These are phyloP conservation scores for Rheum nobile DNA, from an alignment of 148 eudicot genomes.

Conservation along the genomic window DNA sequence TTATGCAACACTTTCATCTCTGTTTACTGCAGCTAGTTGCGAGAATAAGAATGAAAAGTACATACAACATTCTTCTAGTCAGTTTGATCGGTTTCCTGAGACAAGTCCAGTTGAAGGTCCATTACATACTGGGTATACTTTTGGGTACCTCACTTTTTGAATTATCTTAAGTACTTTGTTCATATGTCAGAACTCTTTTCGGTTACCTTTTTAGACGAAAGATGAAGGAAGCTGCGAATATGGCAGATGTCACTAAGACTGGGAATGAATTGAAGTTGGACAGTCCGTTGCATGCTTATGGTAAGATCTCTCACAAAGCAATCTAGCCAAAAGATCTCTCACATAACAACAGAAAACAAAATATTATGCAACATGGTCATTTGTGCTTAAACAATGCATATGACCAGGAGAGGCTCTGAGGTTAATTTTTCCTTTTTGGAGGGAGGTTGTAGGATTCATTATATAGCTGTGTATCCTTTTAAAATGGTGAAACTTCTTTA, in stretches of 20 bases:
- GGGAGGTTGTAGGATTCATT: not conserved
- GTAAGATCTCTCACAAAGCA: not conserved
- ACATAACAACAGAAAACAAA: not conserved
- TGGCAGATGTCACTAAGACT: slow-evolving; percentile 12
- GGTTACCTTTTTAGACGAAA: slow-evolving; percentile 30
- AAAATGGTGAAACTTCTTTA: not conserved
- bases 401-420: not conserved
- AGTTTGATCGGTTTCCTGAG: slow-evolving; percentile 15
- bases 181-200: slow-evolving; percentile 8
- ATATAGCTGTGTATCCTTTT: not conserved
- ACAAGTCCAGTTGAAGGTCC: slow-evolving; percentile 19
- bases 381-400: not conserved
- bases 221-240: slow-evolving; percentile 18
- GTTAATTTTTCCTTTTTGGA: not conserved
- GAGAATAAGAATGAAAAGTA: slow-evolving; percentile 18
- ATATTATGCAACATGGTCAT: not conserved
- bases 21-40: slow-evolving; percentile 27
- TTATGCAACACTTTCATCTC: not conserved
- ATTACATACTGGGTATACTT: slow-evolving; percentile 28
- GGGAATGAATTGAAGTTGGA: slow-evolving; percentile 12
- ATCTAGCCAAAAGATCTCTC: not conserved
- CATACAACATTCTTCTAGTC: slow-evolving; percentile 13
- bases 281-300: not conserved
- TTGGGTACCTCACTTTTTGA: slow-evolving; percentile 1
- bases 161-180: not conserved